Evolutionary conservation across 352 stramenopile species (phyloP), one percentile per base, ranked within the genome.

Genomic region (Globisporangium uncinulatum): DNA sequence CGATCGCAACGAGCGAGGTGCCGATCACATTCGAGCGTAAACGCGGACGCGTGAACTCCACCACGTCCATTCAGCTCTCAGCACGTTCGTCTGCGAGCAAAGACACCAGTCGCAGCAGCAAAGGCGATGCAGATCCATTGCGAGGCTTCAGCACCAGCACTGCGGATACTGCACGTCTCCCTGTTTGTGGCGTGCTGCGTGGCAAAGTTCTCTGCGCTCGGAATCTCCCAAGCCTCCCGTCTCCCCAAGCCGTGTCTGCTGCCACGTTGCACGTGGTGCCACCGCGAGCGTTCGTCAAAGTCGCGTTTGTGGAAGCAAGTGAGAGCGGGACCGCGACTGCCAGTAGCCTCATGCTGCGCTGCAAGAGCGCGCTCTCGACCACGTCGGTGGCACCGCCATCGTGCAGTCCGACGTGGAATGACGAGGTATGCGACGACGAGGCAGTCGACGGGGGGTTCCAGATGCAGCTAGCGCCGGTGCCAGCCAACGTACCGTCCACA

Each of bases 291-390:
- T 85, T 83, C 39, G 75, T 86, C 5, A 66, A 71, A 13, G 53
- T 86, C 3, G 70, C 79, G 5, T 89, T 89, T 37, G 71, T 80
- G 1, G 73, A 88, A 37, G 73, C 67, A 11, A 51, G 63, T 11
- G 49, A 63, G 31, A 52, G 34, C 36, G 59, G 44, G 7, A 44
- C 17, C 44, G 15, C 24, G 3, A n/a, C 64, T 24, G 41, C 17
- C 10, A 71, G 49, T 20, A 70, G 52, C 34, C 54, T 84, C 17
- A 89, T 89, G 73, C 62, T 92, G 45, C 67, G 77, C n/a, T 88
- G 79, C 59, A 92, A 89, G 36, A 63, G 77, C 29, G 66, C 57
- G 6, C 62, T 92, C 6, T 57, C 60, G 10, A 77, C 56, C 11
- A 92, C 79, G 8, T 51, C 31, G 0, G 50, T 73, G 14, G 55